A percentile compares a stretch with the other conserved stretches of the same genome.
phyloP scores from a whole-genome alignment of 345 rosid species.

The Hibiscus mutabilis region DNA sequence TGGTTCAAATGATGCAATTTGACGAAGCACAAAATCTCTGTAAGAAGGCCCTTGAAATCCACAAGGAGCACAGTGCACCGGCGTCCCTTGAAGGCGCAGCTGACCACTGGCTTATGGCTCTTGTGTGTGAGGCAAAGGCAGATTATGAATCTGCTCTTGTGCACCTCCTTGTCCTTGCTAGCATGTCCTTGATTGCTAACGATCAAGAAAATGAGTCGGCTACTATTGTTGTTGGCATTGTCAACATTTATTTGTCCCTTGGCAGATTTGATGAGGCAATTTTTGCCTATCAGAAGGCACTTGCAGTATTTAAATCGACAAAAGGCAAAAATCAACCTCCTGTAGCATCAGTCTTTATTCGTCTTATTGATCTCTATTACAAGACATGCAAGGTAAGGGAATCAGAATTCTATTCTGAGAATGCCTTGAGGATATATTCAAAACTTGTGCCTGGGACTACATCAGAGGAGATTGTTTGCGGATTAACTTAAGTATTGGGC shows the following conservation, averaged over 20 bases:
- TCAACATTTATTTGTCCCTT: conserved; percentile 40
- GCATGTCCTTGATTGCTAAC: conserved; percentile 54
- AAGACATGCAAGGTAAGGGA: conserved; percentile 48
- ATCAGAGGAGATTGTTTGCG: conserved; percentile 39
- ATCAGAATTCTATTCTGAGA: conserved; percentile 47
- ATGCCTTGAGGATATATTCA: conserved; percentile 44
- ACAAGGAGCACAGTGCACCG: conserved; percentile 36
- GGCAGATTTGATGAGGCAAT: conserved; percentile 48
- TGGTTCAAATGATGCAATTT: conserved; percentile 53
- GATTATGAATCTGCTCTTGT: conserved; percentile 45
- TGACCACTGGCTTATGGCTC: conserved; percentile 44
- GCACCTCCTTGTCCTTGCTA: conserved; percentile 45
- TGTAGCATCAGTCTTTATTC: conserved; percentile 42
- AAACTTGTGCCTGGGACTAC: conserved; percentile 44
- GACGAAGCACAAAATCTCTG: conserved; percentile 44
- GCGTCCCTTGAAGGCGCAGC: conserved; percentile 53
- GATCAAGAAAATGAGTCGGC: conserved; percentile 52
- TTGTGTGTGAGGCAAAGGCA: conserved; percentile 43
- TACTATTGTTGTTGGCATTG: conserved; percentile 44
- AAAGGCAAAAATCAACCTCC: conserved; percentile 45
- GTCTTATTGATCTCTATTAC: conserved; percentile 45
- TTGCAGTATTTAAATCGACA: conserved; percentile 44
- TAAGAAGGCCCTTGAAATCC: conserved; percentile 45
- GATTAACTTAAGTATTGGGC: conserved; percentile 45
- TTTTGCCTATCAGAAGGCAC: conserved; percentile 52